These are phyloP conservation scores for Linnemannia exigua DNA, from an alignment of 192 early-diverging fungal genomes.

Conservation along the genomic window DNA sequence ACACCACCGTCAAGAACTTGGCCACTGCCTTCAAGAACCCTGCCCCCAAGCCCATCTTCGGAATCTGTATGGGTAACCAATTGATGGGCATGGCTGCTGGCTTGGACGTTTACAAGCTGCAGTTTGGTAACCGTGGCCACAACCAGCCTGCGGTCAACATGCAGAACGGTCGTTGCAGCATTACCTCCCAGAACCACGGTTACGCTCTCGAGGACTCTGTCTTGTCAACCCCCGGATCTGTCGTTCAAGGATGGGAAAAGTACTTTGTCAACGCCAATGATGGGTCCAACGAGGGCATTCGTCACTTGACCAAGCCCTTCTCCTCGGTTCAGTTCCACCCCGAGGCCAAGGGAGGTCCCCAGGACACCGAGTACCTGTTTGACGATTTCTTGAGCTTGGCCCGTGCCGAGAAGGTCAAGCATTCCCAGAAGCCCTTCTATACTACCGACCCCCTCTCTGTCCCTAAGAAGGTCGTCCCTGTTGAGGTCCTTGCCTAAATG, in stretches of 20 bases:
- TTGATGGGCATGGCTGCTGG: constrained; percentile 93
- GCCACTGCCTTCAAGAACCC: constrained; percentile 70
- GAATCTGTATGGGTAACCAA: constrained; percentile 98
- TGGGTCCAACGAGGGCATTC: constrained; percentile 95
- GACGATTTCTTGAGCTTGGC: constrained; percentile 81
- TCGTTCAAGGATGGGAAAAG: constrained; percentile 86
- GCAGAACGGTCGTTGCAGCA: constrained; percentile 83
- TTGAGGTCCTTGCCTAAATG: constrained; percentile 36
- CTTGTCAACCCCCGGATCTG: constrained; percentile 75
- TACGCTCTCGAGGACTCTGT: constrained; percentile 85
- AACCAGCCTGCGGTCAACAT: constrained; percentile 93
- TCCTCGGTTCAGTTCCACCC: constrained; percentile 96
- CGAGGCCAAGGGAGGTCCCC: constrained; percentile 94
- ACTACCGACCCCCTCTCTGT: constrained; percentile 32
- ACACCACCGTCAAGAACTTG: constrained; percentile 79
- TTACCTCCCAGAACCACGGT: constrained; percentile 98
- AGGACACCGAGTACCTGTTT: constrained; percentile 94
- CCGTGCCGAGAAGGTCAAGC: constrained; percentile 69
- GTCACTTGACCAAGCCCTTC: constrained; percentile 79
- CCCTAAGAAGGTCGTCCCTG: constrained; percentile 18
- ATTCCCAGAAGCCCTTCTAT: constrained; percentile 37
- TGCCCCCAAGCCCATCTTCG: constrained; percentile 89
- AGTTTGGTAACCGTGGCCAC: constrained; percentile 96
- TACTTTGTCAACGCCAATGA: constrained; percentile 97
- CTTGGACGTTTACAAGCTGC: constrained; percentile 87